Percentiles rank a stretch among this genome's conserved stretches.
Conservation (phyloP, 345 rosid species). For the Carallia brachiata region DNA sequence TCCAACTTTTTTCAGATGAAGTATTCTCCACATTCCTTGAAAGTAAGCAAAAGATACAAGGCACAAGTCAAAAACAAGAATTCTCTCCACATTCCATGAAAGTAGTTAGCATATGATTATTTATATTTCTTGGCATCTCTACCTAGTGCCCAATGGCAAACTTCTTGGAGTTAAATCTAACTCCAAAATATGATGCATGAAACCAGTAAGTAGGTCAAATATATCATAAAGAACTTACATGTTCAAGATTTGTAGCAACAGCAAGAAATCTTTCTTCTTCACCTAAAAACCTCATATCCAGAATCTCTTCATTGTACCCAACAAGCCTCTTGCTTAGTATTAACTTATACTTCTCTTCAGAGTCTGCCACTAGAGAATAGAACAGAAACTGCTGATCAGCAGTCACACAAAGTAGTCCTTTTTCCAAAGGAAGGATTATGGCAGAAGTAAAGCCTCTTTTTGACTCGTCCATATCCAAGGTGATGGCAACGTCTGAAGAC, state of each 20-base stretch:
- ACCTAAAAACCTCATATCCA: constrained; percentile 88
- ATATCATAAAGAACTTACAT: constrained; percentile 39
- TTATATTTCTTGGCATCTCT: not conserved
- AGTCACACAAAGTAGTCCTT: constrained; percentile 83
- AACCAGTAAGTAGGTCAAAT: not conserved
- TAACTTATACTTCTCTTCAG: constrained; percentile 45
- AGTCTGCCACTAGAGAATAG: constrained; percentile 43
- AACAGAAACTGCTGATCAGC: constrained; percentile 90
- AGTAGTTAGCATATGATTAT: too few species aligned
- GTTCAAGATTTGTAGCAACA: constrained; percentile 93
- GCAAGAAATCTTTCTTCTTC: constrained; percentile 84
- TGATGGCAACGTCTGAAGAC: constrained; percentile 66
- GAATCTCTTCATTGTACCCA: constrained; percentile 91
- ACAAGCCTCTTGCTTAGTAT: constrained; percentile 67
- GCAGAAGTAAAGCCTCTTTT: constrained; percentile 79
- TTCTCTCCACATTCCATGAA: too few species aligned
- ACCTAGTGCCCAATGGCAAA: not conserved
- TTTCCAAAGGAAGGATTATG: constrained; percentile 60
- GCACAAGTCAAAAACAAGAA: too few species aligned
- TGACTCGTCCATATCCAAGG: constrained; percentile 50
- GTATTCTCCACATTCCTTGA: too few species aligned
- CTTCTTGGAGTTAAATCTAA: not conserved
- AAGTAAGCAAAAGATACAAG: too few species aligned
- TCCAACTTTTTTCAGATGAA: too few species aligned
- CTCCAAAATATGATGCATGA: not conserved